These are phyloP conservation scores for Magnaporthales sp. DNA, from an alignment of 2,329 filamentous ascomycete species.

Conservation along the genomic window DNA sequence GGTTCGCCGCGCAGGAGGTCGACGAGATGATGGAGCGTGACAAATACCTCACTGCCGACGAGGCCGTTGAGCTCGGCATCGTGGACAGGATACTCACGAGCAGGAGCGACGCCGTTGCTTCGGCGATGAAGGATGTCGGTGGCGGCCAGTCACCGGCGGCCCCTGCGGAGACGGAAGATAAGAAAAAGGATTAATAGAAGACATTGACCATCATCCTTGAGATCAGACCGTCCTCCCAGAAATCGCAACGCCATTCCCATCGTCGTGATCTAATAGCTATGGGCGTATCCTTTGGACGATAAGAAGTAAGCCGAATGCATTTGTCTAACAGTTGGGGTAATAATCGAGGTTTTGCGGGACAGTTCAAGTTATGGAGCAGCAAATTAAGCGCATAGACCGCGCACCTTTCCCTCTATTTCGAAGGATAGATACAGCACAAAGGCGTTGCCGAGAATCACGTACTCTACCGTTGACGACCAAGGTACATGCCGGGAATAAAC, in stretches of 20 bases:
- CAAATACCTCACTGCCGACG: slow-evolving; percentile 82
- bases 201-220: neutral
- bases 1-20: slow-evolving; percentile 72
- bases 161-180: slow-evolving; percentile 6
- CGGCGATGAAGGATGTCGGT: slow-evolving; percentile 31
- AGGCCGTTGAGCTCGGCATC: slow-evolving; percentile 84
- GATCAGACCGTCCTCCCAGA: neutral
- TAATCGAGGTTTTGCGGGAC: neutral
- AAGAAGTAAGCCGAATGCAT: neutral
- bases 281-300: neutral
- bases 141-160: slow-evolving; percentile 13
- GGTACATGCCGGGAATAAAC: too few species aligned
- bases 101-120: slow-evolving; percentile 26
- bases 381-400: neutral
- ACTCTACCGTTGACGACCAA: too few species aligned
- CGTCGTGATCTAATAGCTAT: neutral
- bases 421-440: too few species aligned
- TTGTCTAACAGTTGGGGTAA: neutral
- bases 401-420: too few species aligned
- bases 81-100: slow-evolving; percentile 79
- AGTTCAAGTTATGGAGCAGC: neutral
- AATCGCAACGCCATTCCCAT: neutral
- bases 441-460: too few species aligned
- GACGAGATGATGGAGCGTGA: slow-evolving; percentile 96
- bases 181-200: neutral